phyloP scores from a whole-genome alignment of 495 filamentous ascomycete species.

The Aspergillus nanangensis region DNA sequence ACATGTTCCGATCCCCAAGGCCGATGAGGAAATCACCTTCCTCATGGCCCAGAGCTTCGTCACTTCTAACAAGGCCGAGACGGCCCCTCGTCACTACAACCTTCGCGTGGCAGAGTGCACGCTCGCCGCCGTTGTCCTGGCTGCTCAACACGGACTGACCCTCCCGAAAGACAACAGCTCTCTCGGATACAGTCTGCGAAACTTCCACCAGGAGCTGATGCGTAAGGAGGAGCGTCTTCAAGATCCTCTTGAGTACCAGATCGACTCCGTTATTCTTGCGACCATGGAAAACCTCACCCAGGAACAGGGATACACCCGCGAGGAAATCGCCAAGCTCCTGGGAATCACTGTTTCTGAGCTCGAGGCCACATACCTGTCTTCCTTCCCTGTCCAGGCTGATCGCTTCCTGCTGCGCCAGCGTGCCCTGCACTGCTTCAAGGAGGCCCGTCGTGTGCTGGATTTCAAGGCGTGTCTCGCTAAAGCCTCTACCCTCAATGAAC shows the following conservation, averaged over 20 bases:
- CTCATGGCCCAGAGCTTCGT: conserved; percentile 94
- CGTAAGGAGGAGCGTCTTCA: conserved; percentile 52
- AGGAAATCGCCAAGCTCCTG: conserved; percentile 75
- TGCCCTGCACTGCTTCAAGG: conserved; percentile 83
- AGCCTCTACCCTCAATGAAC: conserved; percentile 47
- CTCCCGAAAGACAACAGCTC: conserved; percentile 80
- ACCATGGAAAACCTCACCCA: conserved; percentile 60
- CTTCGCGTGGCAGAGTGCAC: conserved; percentile 93
- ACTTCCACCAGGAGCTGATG: conserved; percentile 81
- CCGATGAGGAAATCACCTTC: conserved; percentile 80
- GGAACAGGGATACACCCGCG: conserved; percentile 79
- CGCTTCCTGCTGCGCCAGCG: conserved; percentile 84
- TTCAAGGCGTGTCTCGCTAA: conserved; percentile 69
- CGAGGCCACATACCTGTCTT: conserved; percentile 67
- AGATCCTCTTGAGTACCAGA: conserved; percentile 57
- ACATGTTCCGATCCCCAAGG: conserved; percentile 79
- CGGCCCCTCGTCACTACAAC: conserved; percentile 91
- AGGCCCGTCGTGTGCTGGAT: conserved; percentile 79
- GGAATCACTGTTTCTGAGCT: conserved; percentile 65
- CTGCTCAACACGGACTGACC: conserved; percentile 55
- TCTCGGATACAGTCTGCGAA: conserved; percentile 75
- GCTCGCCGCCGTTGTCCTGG: conserved; percentile 74
- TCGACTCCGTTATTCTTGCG: conserved; percentile 62
- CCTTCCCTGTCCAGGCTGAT: conserved; percentile 83
- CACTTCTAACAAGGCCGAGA: conserved; percentile 88